These are phyloP conservation scores for Aspergillus sparsus DNA, from an alignment of 495 filamentous ascomycete genomes.

Conservation along the genomic window DNA sequence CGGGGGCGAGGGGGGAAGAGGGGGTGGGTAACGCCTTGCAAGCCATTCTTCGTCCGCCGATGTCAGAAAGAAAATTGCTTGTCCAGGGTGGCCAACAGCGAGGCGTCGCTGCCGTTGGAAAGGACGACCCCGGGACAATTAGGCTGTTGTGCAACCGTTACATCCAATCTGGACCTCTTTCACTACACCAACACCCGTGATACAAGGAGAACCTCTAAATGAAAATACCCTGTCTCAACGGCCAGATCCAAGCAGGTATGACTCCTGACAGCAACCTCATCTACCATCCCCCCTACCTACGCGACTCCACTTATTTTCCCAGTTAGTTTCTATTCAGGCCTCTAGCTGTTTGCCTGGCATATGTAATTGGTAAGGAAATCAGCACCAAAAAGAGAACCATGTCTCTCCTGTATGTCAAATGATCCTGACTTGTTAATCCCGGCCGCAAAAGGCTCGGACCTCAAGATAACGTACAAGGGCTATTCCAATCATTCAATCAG, in stretches of 20 bases:
- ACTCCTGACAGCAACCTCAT: conserved; percentile 5
- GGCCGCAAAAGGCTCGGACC: conserved; percentile 5
- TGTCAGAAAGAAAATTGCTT: conserved; percentile 16
- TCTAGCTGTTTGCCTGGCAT: conserved; percentile 1
- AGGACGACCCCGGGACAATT: conserved; percentile 14
- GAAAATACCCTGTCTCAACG: conserved; percentile 10
- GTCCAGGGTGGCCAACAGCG: conserved; percentile 20
- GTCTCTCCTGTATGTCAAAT: not conserved
- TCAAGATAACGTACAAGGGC: conserved; percentile 4
- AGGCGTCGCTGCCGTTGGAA: conserved; percentile 12
- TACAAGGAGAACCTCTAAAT: conserved; percentile 10
- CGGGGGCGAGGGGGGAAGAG: no score
- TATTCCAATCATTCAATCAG: not conserved
- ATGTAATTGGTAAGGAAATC: not conserved
- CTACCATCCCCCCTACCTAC: conserved; percentile 1
- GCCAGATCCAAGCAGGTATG: not conserved
- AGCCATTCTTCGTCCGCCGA: conserved; percentile 10
- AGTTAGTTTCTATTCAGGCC: not conserved
- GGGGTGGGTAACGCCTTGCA: conserved; percentile 13
- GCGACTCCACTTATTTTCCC: not conserved
- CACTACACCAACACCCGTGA: conserved; percentile 23
- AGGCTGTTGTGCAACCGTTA: conserved; percentile 22
- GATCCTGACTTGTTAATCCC: conserved; percentile 5
- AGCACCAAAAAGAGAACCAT: not conserved
- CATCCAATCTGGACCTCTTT: conserved; percentile 26